These are phyloP conservation scores for Magnaporthiopsis rhizophila DNA, from an alignment of 2,329 filamentous ascomycete genomes.

Conservation along the genomic window DNA sequence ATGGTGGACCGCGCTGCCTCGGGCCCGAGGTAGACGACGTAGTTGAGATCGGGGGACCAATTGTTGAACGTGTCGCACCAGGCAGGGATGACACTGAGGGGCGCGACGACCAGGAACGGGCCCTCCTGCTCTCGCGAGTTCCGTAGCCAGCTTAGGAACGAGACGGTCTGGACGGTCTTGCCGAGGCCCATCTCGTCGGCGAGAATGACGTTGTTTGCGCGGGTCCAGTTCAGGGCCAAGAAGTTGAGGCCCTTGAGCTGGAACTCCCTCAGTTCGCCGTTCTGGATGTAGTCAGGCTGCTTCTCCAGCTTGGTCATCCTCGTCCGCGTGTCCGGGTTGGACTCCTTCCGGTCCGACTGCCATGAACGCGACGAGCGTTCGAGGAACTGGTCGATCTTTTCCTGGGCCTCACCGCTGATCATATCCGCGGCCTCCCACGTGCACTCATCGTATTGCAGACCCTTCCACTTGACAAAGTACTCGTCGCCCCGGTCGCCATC, in stretches of 20 bases:
- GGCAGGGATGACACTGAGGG: constrained; percentile 90
- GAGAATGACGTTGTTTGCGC: constrained; percentile 89
- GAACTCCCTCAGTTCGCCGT: constrained; percentile 82
- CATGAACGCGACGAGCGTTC: constrained; percentile 77
- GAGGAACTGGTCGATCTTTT: constrained; percentile 84
- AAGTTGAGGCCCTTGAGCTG: constrained; percentile 94
- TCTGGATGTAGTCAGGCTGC: constrained; percentile 78
- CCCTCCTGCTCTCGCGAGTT: constrained; percentile 86
- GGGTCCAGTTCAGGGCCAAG: constrained; percentile 90
- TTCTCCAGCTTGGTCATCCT: constrained; percentile 65
- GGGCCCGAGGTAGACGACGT: constrained; percentile 92
- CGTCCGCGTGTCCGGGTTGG: constrained; percentile 66
- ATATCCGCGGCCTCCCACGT: constrained; percentile 77
- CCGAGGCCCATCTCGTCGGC: constrained; percentile 98
- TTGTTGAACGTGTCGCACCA: constrained; percentile 98
- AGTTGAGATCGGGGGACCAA: constrained; percentile 94
- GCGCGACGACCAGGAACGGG: constrained; percentile 94
- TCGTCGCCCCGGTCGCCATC: constrained; percentile 74
- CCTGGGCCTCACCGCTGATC: constrained; percentile 71
- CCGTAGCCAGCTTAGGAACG: constrained; percentile 94
- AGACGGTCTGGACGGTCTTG: constrained; percentile 95
- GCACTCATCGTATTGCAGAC: constrained; percentile 83
- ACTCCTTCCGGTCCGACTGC: constrained; percentile 69
- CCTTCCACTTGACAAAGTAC: constrained; percentile 97
- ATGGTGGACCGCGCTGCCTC: constrained; percentile 81